Base-by-base conservation (phyloP, 208 protist genomes). In the Acanthamoeba lenticulata region DNA sequence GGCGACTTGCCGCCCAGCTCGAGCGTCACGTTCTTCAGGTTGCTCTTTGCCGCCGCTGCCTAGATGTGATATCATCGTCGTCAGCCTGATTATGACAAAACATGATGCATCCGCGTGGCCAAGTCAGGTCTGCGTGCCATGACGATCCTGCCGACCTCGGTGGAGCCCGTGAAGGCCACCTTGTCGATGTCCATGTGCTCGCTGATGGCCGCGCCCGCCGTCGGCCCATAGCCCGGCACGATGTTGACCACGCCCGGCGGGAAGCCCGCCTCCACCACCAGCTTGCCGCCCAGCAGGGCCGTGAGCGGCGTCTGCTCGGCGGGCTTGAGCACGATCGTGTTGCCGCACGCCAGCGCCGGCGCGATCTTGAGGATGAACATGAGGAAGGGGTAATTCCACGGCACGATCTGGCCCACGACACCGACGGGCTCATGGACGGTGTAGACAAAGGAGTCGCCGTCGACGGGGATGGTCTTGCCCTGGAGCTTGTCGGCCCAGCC, bases 301-400 rank as follows among this genome's bases (percentile, higher is more conserved):
- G n/a, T n/a, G n/a, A n/a, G n/a, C n/a, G n/a, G n/a, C n/a, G n/a
- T n/a, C n/a, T 98, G 96, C 95, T 99, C 98, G 24, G 97, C 96
- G 49, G 97, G 97, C 96, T 99, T 99, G 40, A 98, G 94, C 40
- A 99, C 95, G 36, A 98, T 94, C 27, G 97, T 97, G 94, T 97
- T 98, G 79, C 98, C 98, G 49, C 86, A 90, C 6, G 98, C 98
- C 0, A 99, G 90, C 24, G 97, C 97, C 13, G 97, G 97, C 29
- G 94, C 97, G 13, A 98, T 65, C 94, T 99, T 60, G 15, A 60
- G 52, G 52, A 60, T 60, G 52, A 60, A 60, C 21, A 60, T 21
- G 21, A 98, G 95, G 27, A 98, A 94, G 52, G 98, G 98, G 94
- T 98, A 98, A 95, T 99, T 99, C 97, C 98, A 99, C 29, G 98